Conservation (phyloP, 2,329 filamentous ascomycete genomes). For the Trichoderma sp. region DNA sequence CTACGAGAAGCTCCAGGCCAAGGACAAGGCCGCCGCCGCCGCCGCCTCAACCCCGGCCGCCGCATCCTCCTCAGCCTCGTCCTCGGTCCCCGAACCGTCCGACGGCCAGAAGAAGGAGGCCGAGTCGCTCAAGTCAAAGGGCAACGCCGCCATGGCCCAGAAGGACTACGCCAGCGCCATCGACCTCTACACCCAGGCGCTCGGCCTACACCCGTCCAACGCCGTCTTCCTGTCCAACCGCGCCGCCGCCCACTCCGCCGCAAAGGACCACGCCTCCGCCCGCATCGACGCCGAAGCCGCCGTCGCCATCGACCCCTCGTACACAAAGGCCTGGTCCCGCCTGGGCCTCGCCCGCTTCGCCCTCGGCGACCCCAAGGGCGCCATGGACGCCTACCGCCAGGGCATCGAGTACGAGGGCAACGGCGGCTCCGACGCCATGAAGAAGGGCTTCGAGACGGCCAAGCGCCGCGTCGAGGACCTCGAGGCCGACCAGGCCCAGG, state of each 20-base stretch:
- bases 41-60: conserved; percentile 38
- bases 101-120: conserved; percentile 72
- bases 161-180: conserved; percentile 87
- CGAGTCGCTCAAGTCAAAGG: conserved; percentile 82
- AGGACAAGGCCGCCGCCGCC: conserved; percentile 31
- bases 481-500: conserved; percentile 43
- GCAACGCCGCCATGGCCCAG: conserved; percentile 90
- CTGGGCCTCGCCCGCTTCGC: conserved; percentile 89
- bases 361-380: conserved; percentile 82
- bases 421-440: conserved; percentile 95
- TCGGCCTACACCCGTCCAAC: conserved; percentile 77
- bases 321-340: conserved; percentile 96
- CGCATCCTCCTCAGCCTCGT: conserved; percentile 29
- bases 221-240: conserved; percentile 98
- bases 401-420: conserved; percentile 93
- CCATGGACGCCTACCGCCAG: conserved; percentile 90
- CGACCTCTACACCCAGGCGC: conserved; percentile 81
- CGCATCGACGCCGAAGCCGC: conserved; percentile 87
- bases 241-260: conserved; percentile 85
- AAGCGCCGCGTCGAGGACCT: conserved; percentile 83
- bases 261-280: conserved; percentile 78
- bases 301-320: conserved; percentile 80
- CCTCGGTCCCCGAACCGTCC: conserved; percentile 32
- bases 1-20: conserved; percentile 87
- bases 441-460: conserved; percentile 92